These are phyloP conservation scores for Lactifluus echinatus DNA, from an alignment of 768 basidiomycete species.

Conservation along the genomic window DNA sequence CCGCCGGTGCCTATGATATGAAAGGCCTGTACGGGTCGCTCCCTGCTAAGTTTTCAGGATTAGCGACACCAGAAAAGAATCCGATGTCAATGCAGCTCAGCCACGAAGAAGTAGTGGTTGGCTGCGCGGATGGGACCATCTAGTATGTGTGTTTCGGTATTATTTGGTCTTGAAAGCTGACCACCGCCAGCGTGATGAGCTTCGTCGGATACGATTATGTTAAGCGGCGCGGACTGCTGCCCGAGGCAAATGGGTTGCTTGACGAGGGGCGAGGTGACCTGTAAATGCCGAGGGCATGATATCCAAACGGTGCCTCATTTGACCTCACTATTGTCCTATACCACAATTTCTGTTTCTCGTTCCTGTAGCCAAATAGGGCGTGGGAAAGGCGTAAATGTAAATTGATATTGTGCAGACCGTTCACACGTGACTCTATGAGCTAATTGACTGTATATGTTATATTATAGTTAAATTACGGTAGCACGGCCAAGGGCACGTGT, in stretches of 20 bases:
- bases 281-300: neutral
- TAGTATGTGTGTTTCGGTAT: constrained; percentile 47
- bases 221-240: constrained; percentile 24
- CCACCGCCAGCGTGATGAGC: constrained; percentile 42
- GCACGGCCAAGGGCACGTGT: neutral
- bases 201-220: constrained; percentile 52
- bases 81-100: constrained; percentile 92
- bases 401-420: too few relatives aligned
- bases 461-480: neutral
- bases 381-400: too few relatives aligned
- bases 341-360: neutral
- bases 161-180: constrained; percentile 15
- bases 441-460: too few relatives aligned
- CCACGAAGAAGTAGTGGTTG: constrained; percentile 86
- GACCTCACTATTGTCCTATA: neutral
- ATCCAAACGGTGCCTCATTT: too few relatives aligned
- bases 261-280: neutral
- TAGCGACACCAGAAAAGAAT: constrained; percentile 86
- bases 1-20: constrained; percentile 30
- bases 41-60: constrained; percentile 63
- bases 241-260: neutral
- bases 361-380: neutral
- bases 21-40: constrained; percentile 55
- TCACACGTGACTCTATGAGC: too few relatives aligned
- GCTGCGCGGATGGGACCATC: constrained; percentile 85